Percentiles rank a stretch among this genome's conserved stretches.
Conservation (phyloP, 148 eudicot species). For the Pouteria glomerata region DNA sequence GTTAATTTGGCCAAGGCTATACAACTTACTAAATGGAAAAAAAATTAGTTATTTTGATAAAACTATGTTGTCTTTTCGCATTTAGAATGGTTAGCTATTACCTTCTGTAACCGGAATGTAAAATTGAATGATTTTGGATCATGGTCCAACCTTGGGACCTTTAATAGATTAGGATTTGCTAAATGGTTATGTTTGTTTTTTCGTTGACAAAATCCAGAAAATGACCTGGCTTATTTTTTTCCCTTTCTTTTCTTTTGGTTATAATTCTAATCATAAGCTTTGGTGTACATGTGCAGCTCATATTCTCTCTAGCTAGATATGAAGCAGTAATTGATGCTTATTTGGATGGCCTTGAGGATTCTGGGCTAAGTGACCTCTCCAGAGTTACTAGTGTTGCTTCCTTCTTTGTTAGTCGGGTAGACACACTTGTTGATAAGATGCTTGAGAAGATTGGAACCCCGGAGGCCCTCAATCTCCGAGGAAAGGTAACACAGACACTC, state of each 20-base stretch:
- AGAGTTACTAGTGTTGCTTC: slow-evolving; percentile 96
- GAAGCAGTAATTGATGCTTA: slow-evolving; percentile 98
- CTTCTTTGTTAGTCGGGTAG: slow-evolving; percentile 97
- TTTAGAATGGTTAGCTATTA: not conserved
- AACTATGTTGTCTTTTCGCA: not conserved
- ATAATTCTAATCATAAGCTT: slow-evolving; percentile 17
- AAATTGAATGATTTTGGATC: not conserved
- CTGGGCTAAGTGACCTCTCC: slow-evolving; percentile 89
- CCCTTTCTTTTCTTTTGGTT: not conserved
- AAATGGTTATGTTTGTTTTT: not conserved
- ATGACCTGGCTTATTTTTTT: not conserved
- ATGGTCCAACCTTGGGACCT: not conserved
- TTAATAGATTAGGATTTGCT: not conserved
- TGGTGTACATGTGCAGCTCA: slow-evolving; percentile 55
- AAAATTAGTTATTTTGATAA: not conserved
- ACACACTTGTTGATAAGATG: slow-evolving; percentile 82
- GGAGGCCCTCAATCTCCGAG: slow-evolving; percentile 89
- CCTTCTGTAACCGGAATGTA: not conserved
- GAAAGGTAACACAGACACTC: slow-evolving; percentile 93
- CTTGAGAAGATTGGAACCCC: slow-evolving; percentile 93
- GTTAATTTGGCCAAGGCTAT: not conserved
- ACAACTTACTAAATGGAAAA: not conserved
- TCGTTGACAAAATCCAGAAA: not conserved
- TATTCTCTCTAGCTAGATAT: slow-evolving; percentile 88
- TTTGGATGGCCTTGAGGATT: slow-evolving; percentile 94